phyloP scores from a whole-genome alignment of 805 yeast species.

The Ogataea zsoltii region DNA sequence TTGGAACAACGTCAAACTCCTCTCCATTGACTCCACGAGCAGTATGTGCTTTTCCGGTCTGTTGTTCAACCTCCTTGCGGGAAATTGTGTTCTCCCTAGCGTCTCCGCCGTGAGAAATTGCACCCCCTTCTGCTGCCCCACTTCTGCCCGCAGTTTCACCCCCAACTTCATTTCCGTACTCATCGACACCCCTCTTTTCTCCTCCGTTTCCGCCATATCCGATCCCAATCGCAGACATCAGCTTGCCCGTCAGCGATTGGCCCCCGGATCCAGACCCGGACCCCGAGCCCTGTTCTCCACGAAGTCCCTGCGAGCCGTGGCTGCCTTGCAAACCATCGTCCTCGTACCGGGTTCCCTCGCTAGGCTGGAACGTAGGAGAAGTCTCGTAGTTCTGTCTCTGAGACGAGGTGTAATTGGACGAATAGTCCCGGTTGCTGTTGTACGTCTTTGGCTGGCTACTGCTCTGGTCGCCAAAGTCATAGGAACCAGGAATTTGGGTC shows the following conservation, averaged over 20 bases:
- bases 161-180: not conserved
- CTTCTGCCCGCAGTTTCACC: not conserved
- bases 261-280: too few species aligned
- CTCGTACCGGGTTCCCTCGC: conserved; percentile 3
- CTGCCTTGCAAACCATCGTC: conserved; percentile 1
- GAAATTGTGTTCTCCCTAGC: conserved; percentile 14
- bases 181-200: not conserved
- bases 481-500: conserved; percentile 13
- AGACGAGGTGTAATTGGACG: conserved; percentile 12
- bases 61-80: conserved; percentile 9
- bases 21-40: conserved; percentile 10
- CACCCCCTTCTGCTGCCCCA: not conserved
- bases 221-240: too few species aligned
- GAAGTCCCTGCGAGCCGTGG: conserved; percentile 1
- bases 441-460: not conserved
- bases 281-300: too few species aligned
- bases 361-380: conserved; percentile 19
- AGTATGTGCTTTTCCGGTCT: conserved; percentile 10
- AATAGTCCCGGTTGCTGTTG: not conserved
- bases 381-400: conserved; percentile 6
- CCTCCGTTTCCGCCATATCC: too few species aligned
- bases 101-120: conserved; percentile 2
- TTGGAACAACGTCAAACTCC: conserved; percentile 17
- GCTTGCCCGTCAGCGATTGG: too few species aligned
- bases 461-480: conserved; percentile 5